Evolutionary conservation across 208 protist species (phyloP).

Genomic region (Herpetomonas muscarum): DNA sequence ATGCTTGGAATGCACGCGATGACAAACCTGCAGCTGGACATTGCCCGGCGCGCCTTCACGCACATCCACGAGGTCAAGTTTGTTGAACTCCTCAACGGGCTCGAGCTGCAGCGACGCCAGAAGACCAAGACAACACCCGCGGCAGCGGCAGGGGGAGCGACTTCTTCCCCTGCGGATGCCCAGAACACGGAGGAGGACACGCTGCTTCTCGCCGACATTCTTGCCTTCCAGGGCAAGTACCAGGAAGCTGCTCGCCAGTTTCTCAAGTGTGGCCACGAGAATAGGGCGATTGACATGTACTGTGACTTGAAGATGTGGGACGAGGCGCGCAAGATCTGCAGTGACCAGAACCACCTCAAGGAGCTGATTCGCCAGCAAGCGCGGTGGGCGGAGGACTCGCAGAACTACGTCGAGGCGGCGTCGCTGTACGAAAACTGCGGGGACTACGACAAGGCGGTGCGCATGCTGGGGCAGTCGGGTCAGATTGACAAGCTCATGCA

Average conservation of each 20-base stretch:
- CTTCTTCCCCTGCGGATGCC: not conserved
- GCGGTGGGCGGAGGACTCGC: slow-evolving; percentile 88
- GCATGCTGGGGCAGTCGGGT: slow-evolving; percentile 82
- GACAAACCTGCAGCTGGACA: slow-evolving; percentile 82
- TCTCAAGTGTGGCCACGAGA: slow-evolving; percentile 68
- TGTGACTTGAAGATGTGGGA: slow-evolving; percentile 94
- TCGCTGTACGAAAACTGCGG: slow-evolving; percentile 88
- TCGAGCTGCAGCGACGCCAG: slow-evolving; percentile 76
- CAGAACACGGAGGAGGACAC: slow-evolving; percentile 30
- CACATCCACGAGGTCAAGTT: slow-evolving; percentile 89
- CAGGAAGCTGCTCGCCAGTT: slow-evolving; percentile 89
- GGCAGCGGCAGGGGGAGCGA: not conserved
- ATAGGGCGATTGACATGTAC: slow-evolving; percentile 92
- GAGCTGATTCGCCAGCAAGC: slow-evolving; percentile 92
- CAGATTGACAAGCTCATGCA: slow-evolving; percentile 87
- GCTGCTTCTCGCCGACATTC: slow-evolving; percentile 80
- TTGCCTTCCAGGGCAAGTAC: slow-evolving; percentile 94
- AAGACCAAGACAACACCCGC: slow-evolving; percentile 4
- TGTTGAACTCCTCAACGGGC: slow-evolving; percentile 87
- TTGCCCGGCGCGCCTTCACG: slow-evolving; percentile 92
- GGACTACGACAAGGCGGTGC: slow-evolving; percentile 80
- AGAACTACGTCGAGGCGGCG: slow-evolving; percentile 85
- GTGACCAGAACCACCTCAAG: slow-evolving; percentile 80
- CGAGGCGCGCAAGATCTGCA: slow-evolving; percentile 88
- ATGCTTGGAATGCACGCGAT: slow-evolving; percentile 93